Percentiles rank a stretch among this genome's conserved stretches.
Evolutionary conservation across 2,329 filamentous ascomycete species (phyloP).

Genomic region (Eurotiales sp.): DNA sequence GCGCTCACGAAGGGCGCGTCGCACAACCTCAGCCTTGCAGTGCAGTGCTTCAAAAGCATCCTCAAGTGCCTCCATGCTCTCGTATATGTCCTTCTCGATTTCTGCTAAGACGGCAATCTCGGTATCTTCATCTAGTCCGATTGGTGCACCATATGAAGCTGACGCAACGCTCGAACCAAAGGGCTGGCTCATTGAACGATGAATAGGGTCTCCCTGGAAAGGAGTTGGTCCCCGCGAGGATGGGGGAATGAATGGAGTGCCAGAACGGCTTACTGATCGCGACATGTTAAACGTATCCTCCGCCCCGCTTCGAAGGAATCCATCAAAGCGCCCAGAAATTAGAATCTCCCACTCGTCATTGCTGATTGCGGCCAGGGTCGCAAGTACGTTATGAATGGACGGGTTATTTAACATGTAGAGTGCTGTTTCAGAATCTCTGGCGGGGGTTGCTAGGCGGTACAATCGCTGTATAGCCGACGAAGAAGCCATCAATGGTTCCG

Average conservation of each 20-base stretch:
- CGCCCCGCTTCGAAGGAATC: slow-evolving; percentile 89
- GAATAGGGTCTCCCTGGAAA: slow-evolving; percentile 35
- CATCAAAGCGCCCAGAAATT: slow-evolving; percentile 88
- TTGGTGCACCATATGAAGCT: slow-evolving; percentile 64
- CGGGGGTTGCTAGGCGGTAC: slow-evolving; percentile 68
- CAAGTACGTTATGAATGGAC: slow-evolving; percentile 76
- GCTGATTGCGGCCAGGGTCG: slow-evolving; percentile 82
- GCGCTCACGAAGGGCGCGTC: slow-evolving; percentile 74
- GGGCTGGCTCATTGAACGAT: slow-evolving; percentile 38
- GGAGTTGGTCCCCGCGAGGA: slow-evolving; percentile 34
- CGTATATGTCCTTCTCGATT: slow-evolving; percentile 88
- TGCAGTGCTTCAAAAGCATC: slow-evolving; percentile 94
- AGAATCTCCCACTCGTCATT: slow-evolving; percentile 96
- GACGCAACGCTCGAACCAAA: slow-evolving; percentile 38
- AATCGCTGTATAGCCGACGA: slow-evolving; percentile 77
- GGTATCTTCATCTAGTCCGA: slow-evolving; percentile 89
- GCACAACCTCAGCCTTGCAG: slow-evolving; percentile 73
- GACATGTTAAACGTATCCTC: slow-evolving; percentile 50
- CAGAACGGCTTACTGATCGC: slow-evolving; percentile 39
- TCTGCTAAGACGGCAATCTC: slow-evolving; percentile 88
- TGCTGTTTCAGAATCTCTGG: slow-evolving; percentile 80
- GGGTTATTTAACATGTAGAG: slow-evolving; percentile 83
- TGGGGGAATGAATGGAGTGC: slow-evolving; percentile 30
- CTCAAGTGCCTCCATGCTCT: slow-evolving; percentile 89
- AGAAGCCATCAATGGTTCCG: slow-evolving; percentile 70